These are phyloP conservation scores for Stentor roeselii DNA, from an alignment of 73 alveolate genomes.

Conservation along the genomic window DNA sequence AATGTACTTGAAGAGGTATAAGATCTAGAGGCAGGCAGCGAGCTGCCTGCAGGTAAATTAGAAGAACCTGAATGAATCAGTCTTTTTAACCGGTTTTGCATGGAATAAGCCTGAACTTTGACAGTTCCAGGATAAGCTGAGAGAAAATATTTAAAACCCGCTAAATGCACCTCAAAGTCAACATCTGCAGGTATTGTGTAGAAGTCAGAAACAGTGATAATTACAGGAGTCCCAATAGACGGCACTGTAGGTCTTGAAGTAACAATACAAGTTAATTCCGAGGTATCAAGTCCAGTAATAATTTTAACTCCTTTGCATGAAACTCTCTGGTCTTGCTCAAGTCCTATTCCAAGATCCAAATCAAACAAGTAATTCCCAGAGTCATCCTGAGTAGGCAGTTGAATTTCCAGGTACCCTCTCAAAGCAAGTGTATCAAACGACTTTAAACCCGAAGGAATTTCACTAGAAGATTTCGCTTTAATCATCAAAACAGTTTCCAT, in stretches of 20 bases:
- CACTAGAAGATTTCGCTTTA: neutral
- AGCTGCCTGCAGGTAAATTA: neutral
- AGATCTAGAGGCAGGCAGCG: neutral
- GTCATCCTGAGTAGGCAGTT: slow-evolving; percentile 6
- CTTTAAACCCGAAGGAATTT: slow-evolving; percentile 22
- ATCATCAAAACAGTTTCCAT: slow-evolving; percentile 18
- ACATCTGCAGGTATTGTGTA: slow-evolving; percentile 17
- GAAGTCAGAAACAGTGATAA: slow-evolving; percentile 23
- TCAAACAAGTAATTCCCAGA: neutral
- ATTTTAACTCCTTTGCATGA: neutral
- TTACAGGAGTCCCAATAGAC: slow-evolving; percentile 3
- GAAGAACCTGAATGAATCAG: slow-evolving; percentile 3
- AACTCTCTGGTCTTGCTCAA: neutral
- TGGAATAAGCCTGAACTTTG: slow-evolving; percentile 11
- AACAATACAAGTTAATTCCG: neutral
- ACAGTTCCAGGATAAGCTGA: neutral
- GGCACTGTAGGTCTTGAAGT: slow-evolving; percentile 17
- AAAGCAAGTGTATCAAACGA: neutral
- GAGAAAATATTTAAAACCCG: neutral
- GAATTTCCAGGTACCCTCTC: slow-evolving; percentile 22
- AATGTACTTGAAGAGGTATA: neutral
- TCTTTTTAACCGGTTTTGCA: slow-evolving; percentile 5
- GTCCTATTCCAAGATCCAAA: slow-evolving; percentile 1
- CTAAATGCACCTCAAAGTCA: neutral
- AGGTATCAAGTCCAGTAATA: neutral